Conservation (phyloP, 2,329 filamentous ascomycete species). For the Penicillium sp. region DNA sequence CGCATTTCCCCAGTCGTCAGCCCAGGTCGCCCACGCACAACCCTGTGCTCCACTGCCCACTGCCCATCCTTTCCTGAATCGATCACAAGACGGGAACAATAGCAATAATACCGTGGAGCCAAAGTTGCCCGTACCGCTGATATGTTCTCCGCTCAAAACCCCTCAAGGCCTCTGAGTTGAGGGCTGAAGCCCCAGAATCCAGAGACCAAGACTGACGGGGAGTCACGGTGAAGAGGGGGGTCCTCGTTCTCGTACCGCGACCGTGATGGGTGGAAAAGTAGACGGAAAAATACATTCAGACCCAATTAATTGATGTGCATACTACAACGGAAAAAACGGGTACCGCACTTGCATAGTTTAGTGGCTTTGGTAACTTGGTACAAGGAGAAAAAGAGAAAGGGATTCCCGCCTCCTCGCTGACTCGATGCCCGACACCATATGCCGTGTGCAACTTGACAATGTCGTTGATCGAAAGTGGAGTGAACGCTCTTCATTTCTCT, state of each 20-base stretch:
- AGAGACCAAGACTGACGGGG: neutral
- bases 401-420: neutral
- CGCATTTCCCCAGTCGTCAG: constrained; percentile 5
- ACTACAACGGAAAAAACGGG: neutral
- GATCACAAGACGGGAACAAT: neutral
- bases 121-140: neutral
- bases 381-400: neutral
- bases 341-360: constrained; percentile 3
- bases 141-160: neutral
- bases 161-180: neutral
- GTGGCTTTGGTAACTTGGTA: constrained; percentile 9
- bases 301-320: neutral
- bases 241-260: neutral
- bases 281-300: neutral
- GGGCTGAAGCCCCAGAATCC: neutral
- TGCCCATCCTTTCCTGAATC: constrained; percentile 5
- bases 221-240: neutral
- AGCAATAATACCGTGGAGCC: neutral
- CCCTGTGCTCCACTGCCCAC: constrained; percentile 11
- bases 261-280: neutral
- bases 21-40: neutral
- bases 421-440: neutral
- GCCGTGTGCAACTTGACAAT: neutral
- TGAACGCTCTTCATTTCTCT: neutral
- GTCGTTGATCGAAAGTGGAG: neutral